Base-by-base conservation (phyloP, 768 basidiomycete genomes). In the Pleurotus eryngii region DNA sequence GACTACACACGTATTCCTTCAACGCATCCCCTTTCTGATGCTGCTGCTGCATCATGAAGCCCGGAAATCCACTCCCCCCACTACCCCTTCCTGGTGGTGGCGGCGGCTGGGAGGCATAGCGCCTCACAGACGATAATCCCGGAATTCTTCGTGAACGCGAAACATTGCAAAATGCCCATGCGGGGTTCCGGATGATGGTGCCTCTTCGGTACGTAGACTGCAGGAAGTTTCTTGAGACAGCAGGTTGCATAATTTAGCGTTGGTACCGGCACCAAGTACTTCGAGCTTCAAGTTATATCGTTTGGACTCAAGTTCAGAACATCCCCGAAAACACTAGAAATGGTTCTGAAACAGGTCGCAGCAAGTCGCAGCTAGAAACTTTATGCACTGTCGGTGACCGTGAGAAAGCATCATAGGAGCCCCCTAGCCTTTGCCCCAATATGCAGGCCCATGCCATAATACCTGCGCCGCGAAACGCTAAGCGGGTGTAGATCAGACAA, bases 1-100 rank as follows among this genome's bases (percentile, higher is more conserved):
- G n/a, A 12, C 15, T 15, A 27, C 3, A 38, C 58, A 74, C 77
- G 59, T 80, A 92, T 83, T 94, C 89, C 65, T 92, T 91, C 67
- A 96, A 70, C 0, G 91, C 89, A 8, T 92, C 90, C 3, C 94
- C 92, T 65, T 93, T 93, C 72, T 87, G 76, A 48, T 82, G 81
- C 61, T 86, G 84, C 22, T 76, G 82, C 24, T 81, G 79, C 24
- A 87, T 64, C 60, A 70, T 77, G 63, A 89, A 82, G 8, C 81
- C 80, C 1, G 86, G 86, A 63, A 88, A 81, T 2, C 85, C 83
- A 12, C 80, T 81, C 1, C 84, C 82, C 14, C 80, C 81, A 18
- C 68, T 70, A 15, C 74, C 68, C 4, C 68, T 69, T 8, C 70
- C 73, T 3, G 73, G 67, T 0, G 80, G 83, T 11, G 73, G 76